A percentile compares a stretch with the other conserved stretches of the same genome.
Conservation (phyloP, 192 early-diverging fungal species). For the Mortierella antarctica region DNA sequence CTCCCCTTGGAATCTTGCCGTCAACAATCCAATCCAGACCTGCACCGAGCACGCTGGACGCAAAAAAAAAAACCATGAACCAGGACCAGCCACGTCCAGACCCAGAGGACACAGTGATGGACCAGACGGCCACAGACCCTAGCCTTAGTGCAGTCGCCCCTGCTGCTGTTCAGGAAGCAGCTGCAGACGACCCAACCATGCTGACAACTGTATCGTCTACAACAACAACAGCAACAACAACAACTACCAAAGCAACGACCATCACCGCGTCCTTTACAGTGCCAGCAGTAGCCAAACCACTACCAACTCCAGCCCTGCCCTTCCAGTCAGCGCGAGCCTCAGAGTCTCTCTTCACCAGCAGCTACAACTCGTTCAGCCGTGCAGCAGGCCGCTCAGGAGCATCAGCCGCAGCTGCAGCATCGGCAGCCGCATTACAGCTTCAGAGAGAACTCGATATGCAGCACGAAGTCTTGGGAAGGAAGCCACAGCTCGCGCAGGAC, state of each 20-base stretch:
- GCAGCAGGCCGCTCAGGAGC: conserved; percentile 26
- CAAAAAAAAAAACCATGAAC: conserved; percentile 18
- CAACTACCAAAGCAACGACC: conserved; percentile 3
- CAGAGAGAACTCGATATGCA: conserved; percentile 41
- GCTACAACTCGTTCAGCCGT: conserved; percentile 24
- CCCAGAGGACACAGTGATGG: no score
- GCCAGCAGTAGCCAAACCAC: conserved; percentile 46
- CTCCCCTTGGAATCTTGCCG: not conserved
- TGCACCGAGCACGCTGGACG: not conserved
- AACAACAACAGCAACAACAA: not conserved
- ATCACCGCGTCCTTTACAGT: conserved; percentile 45
- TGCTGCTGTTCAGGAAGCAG: no score
- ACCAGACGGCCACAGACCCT: no score
- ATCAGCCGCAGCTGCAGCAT: conserved; percentile 33
- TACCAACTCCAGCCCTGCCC: conserved; percentile 41
- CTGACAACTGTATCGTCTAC: not conserved
- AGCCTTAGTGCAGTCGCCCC: no score
- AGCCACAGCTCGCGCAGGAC: conserved; percentile 49
- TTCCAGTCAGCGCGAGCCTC: conserved; percentile 51
- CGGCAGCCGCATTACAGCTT: conserved; percentile 40
- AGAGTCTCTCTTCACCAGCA: conserved; percentile 41
- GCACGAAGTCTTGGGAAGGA: conserved; percentile 47
- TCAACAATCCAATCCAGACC: no score
- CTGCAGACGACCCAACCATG: no score
- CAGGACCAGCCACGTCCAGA: conserved; percentile 15